phyloP scores from a whole-genome alignment of 1,284 basidiomycete genomes.

The Rugosomyces carneus region DNA sequence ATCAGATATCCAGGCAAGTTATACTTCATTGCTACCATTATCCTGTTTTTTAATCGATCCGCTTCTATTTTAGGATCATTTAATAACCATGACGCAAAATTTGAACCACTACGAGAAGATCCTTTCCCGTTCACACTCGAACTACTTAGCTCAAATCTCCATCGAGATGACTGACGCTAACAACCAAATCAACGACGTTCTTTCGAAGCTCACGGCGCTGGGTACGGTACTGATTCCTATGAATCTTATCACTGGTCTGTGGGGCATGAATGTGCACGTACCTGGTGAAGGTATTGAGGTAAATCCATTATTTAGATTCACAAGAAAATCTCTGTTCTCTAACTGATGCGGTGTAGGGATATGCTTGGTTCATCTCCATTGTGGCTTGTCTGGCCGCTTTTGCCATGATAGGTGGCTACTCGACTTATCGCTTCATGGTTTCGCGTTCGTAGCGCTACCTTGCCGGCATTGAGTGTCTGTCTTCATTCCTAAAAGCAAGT shows the following conservation, averaged over 20 bases:
- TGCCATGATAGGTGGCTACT: constrained; percentile 76
- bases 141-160: constrained; percentile 96
- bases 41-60: constrained; percentile 43
- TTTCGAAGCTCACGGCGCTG: constrained; percentile 96
- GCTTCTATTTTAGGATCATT: constrained; percentile 66
- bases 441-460: background rate
- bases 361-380: constrained; percentile 83
- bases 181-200: constrained; percentile 99
- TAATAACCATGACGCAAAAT: constrained; percentile 99
- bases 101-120: constrained; percentile 99
- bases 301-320: constrained; percentile 16
- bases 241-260: constrained; percentile 83
- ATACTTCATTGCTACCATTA: background rate
- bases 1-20: constrained; percentile 75
- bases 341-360: constrained; percentile 29
- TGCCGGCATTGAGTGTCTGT: background rate
- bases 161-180: constrained; percentile 99
- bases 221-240: constrained; percentile 97
- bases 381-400: constrained; percentile 73
- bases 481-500: background rate
- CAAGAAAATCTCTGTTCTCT: background rate
- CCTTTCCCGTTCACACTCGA: constrained; percentile 96
- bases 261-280: constrained; percentile 92
- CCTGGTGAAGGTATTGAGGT: constrained; percentile 68
- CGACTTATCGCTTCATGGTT: constrained; percentile 76